Conservation (phyloP, 352 stramenopile species). For the Globisporangium camurandrum region DNA sequence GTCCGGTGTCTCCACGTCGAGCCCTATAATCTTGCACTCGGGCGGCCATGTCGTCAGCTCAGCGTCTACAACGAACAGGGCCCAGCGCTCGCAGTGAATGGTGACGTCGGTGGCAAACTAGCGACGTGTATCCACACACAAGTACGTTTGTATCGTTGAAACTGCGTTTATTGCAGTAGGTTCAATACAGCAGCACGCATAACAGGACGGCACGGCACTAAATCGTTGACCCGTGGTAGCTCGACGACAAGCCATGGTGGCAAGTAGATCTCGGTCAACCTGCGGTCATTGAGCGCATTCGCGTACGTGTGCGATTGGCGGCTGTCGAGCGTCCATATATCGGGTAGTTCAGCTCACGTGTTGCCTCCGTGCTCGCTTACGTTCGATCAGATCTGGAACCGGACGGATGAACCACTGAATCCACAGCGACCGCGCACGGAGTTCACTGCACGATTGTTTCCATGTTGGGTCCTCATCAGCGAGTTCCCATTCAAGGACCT, state of each 20-base stretch:
- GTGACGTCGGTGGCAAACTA: constrained; percentile 57
- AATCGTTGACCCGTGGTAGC: too few relatives aligned
- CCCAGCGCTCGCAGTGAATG: constrained; percentile 78
- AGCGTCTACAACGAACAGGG: constrained; percentile 88
- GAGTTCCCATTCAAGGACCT: constrained; percentile 80
- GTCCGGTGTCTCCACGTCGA: constrained; percentile 78
- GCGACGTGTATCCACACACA: constrained; percentile 86
- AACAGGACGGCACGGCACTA: too few relatives aligned
- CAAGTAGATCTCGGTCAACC: constrained; percentile 87
- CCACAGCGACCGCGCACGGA: constrained; percentile 57
- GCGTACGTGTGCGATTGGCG: constrained; percentile 19
- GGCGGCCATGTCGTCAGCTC: constrained; percentile 73
- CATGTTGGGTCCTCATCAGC: constrained; percentile 91
- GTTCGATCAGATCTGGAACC: constrained; percentile 89
- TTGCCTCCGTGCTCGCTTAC: too few relatives aligned
- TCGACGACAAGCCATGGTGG: constrained; percentile 91
- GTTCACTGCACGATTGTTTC: constrained; percentile 82
- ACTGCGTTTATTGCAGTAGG: not conserved
- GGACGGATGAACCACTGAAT: constrained; percentile 84
- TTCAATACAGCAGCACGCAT: too few relatives aligned
- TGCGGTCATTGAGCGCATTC: constrained; percentile 70
- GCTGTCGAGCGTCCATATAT: not conserved
- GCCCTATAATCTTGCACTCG: constrained; percentile 85
- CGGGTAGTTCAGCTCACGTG: not conserved
- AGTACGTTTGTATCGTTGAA: constrained; percentile 20